phyloP scores from a whole-genome alignment of 208 protist species.

The Zelonia costaricensis region DNA sequence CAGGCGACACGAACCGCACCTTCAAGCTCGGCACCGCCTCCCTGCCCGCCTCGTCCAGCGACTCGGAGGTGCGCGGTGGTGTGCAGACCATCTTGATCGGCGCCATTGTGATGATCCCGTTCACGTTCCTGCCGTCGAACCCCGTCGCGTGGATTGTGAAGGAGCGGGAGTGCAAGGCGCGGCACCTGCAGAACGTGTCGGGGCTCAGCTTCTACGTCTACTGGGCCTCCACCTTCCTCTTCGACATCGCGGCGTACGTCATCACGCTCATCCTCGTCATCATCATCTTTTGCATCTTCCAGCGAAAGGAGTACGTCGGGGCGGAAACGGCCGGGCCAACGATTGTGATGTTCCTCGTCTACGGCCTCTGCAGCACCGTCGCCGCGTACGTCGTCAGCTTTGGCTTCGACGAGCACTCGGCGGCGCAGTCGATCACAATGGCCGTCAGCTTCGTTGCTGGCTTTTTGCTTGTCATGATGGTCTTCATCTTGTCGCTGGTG shows the following conservation, averaged over 20 bases:
- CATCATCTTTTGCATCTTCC: conserved; percentile 70
- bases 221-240: conserved; percentile 85
- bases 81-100: conserved; percentile 54
- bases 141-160: conserved; percentile 76
- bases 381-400: conserved; percentile 64
- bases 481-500: conserved; percentile 49
- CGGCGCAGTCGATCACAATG: conserved; percentile 66
- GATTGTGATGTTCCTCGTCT: conserved; percentile 52
- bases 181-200: conserved; percentile 73
- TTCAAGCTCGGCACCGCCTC: conserved; percentile 14
- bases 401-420: conserved; percentile 61
- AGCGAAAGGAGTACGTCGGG: conserved; percentile 59
- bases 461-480: conserved; percentile 65
- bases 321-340: conserved; percentile 34
- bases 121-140: conserved; percentile 71
- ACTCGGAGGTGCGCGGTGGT: conserved; percentile 24
- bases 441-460: conserved; percentile 78
- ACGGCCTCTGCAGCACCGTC: conserved; percentile 56
- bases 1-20: background rate
- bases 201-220: conserved; percentile 65
- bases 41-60: conserved; percentile 33
- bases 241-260: conserved; percentile 66
- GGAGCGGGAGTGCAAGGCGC: conserved; percentile 71
- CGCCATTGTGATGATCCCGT: conserved; percentile 71
- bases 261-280: conserved; percentile 60